These are phyloP conservation scores for Hymenoscyphus fraxineus DNA, from an alignment of 2,329 filamentous ascomycete species.

Conservation along the genomic window DNA sequence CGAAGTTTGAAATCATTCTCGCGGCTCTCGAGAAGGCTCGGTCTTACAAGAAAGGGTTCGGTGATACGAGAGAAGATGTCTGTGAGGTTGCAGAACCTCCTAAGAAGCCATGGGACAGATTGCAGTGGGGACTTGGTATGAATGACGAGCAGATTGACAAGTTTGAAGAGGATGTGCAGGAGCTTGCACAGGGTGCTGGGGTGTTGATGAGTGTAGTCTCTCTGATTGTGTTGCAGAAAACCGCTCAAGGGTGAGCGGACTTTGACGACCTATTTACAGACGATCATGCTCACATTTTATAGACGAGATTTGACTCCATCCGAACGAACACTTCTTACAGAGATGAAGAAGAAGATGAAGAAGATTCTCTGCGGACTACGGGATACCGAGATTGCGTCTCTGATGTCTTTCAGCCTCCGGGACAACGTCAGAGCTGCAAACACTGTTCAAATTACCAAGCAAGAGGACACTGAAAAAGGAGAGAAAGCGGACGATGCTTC, in stretches of 20 bases:
- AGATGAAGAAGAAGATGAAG: conserved; percentile 4
- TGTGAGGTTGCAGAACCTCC: background rate
- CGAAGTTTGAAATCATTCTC: background rate
- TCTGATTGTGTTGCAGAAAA: conserved; percentile 20
- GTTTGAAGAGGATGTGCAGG: background rate
- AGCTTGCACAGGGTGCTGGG: background rate
- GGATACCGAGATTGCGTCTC: background rate
- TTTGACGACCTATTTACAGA: background rate
- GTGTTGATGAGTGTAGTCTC: conserved; percentile 2
- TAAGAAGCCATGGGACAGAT: background rate
- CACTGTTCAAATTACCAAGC: background rate
- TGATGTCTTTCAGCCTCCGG: background rate
- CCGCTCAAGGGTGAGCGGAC: conserved; percentile 14
- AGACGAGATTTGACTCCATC: background rate
- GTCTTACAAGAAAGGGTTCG: background rate
- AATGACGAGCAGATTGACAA: background rate
- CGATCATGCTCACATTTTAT: background rate
- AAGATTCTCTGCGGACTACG: background rate
- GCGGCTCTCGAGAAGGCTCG: conserved; percentile 1
- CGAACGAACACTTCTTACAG: background rate
- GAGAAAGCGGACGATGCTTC: background rate
- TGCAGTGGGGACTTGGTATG: background rate
- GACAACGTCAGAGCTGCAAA: background rate
- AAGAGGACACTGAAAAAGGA: background rate
- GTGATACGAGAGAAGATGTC: background rate